Conservation (phyloP, 768 basidiomycete species). For the Rhodosporidiobolus odoratus region DNA sequence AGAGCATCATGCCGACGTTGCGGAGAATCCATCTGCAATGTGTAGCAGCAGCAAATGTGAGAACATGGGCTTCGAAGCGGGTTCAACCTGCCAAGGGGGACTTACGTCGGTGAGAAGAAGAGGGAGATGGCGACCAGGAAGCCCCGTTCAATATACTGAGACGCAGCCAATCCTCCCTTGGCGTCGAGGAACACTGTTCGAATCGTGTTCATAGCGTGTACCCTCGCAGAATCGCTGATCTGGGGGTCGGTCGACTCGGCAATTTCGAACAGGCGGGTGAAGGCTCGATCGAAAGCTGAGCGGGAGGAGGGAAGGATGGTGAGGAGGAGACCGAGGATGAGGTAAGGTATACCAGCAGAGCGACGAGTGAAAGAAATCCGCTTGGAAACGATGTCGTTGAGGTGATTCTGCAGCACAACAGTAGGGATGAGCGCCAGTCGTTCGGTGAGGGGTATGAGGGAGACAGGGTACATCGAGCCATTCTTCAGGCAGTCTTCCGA, state of each 20-base stretch:
- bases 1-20: slow-evolving; percentile 38
- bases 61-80: rapidly evolving
- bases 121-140: slow-evolving; percentile 32
- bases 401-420: slow-evolving; percentile 11
- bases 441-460: no score
- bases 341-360: slow-evolving; percentile 34
- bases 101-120: slow-evolving; percentile 36
- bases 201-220: slow-evolving; percentile 39
- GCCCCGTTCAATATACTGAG: slow-evolving; percentile 27
- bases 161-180: slow-evolving; percentile 24
- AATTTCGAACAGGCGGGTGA: slow-evolving; percentile 32
- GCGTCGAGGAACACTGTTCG: slow-evolving; percentile 35
- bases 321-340: slow-evolving; percentile 36
- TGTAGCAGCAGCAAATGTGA: not conserved
- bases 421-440: not conserved
- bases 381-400: slow-evolving; percentile 32
- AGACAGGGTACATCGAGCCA: slow-evolving; percentile 27
- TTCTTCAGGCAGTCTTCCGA: slow-evolving; percentile 15
- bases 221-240: slow-evolving; percentile 30
- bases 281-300: slow-evolving; percentile 14
- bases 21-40: slow-evolving; percentile 35
- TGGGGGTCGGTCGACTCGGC: slow-evolving; percentile 33
- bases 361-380: slow-evolving; percentile 39
- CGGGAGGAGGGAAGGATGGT: slow-evolving; percentile 29
- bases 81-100: no score